phyloP scores from a whole-genome alignment of 768 basidiomycete genomes.

The Mycena rebaudengoi region DNA sequence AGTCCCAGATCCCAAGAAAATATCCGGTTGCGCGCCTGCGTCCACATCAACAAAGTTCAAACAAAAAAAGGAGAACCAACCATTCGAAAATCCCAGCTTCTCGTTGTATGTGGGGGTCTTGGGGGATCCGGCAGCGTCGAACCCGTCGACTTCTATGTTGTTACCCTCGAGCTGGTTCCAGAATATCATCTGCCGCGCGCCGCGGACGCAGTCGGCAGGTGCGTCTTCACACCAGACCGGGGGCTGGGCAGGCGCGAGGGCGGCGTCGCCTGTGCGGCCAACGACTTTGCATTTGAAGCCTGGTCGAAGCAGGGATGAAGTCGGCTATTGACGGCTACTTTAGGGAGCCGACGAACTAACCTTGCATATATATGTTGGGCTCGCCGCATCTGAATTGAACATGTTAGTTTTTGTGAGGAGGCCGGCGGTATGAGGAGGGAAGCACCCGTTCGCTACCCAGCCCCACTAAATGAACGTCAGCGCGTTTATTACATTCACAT shows the following conservation, averaged over 20 bases:
- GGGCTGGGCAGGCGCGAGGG: conserved; percentile 39
- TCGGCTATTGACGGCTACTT: no score
- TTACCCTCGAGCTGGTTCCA: conserved; percentile 54
- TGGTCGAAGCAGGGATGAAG: background rate
- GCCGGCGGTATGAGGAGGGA: no score
- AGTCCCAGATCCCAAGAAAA: no score
- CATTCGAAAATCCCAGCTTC: conserved; percentile 44
- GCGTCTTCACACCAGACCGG: conserved; percentile 54
- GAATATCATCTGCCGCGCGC: conserved; percentile 55
- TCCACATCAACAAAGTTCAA: background rate
- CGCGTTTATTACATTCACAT: background rate
- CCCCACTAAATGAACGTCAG: conserved; percentile 43
- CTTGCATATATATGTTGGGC: conserved; percentile 57
- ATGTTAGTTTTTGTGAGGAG: no score
- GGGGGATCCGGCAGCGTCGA: conserved; percentile 53
- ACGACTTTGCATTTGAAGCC: conserved; percentile 50
- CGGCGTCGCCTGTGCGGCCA: conserved; percentile 37
- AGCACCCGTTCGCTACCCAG: conserved; percentile 47
- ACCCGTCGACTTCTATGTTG: conserved; percentile 48
- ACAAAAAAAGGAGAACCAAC: conserved; percentile 22
- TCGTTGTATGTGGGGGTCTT: conserved; percentile 45
- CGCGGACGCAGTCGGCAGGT: conserved; percentile 41
- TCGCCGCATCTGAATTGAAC: no score
- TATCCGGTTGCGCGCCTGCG: conserved; percentile 23
- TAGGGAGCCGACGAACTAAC: background rate